phyloP scores from a whole-genome alignment of 2,329 filamentous ascomycete genomes.

The Botrytis hyacinthi region DNA sequence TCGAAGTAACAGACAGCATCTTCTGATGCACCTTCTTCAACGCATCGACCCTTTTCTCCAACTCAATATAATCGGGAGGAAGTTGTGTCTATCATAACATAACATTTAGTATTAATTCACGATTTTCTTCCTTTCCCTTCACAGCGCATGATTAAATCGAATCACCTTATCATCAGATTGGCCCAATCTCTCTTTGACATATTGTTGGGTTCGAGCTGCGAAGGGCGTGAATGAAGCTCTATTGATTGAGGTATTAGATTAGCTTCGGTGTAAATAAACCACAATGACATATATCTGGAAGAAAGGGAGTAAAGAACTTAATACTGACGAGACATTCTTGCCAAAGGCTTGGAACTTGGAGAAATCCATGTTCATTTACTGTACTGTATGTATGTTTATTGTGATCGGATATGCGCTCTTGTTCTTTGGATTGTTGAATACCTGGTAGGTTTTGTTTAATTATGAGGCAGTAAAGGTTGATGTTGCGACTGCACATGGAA shows the following conservation, averaged over 20 bases:
- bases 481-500: slow-evolving; percentile 12
- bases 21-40: slow-evolving; percentile 96
- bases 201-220: slow-evolving; percentile 90
- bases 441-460: slow-evolving; percentile 7
- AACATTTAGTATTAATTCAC: slow-evolving; percentile 7
- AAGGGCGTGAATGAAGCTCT: slow-evolving; percentile 89
- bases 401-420: background rate
- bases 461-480: slow-evolving; percentile 19
- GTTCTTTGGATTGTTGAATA: background rate
- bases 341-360: slow-evolving; percentile 64
- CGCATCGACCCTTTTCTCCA: slow-evolving; percentile 98
- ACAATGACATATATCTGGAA: slow-evolving; percentile 26
- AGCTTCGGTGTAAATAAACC: slow-evolving; percentile 28
- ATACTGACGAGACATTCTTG: slow-evolving; percentile 64
- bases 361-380: slow-evolving; percentile 51
- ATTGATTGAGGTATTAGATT: slow-evolving; percentile 42
- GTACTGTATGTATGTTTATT: background rate
- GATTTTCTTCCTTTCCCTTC: background rate
- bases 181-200: slow-evolving; percentile 95
- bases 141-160: slow-evolving; percentile 9
- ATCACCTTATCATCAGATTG: slow-evolving; percentile 88
- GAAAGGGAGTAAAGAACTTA: slow-evolving; percentile 24
- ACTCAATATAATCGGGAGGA: slow-evolving; percentile 93
- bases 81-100: slow-evolving; percentile 78
- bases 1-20: slow-evolving; percentile 91